Percentiles rank a stretch among this genome's conserved stretches.
Evolutionary conservation across 768 basidiomycete species (phyloP).

Genomic region (Boletus reticuloceps): DNA sequence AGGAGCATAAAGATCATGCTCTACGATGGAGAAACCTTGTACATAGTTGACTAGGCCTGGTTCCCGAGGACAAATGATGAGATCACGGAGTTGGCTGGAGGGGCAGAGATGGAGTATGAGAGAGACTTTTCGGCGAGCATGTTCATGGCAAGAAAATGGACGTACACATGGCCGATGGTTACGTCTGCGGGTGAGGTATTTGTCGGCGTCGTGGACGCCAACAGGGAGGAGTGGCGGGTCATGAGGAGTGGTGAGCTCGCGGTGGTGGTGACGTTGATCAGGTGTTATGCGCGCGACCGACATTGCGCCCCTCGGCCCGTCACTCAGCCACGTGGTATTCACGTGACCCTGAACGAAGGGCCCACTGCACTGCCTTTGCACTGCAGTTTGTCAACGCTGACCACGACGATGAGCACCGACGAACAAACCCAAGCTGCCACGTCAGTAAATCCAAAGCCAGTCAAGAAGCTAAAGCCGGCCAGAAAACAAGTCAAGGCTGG

Average conservation of each 20-base stretch:
- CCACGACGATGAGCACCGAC: constrained; percentile 32
- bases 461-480: constrained; percentile 85
- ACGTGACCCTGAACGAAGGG: constrained; percentile 15
- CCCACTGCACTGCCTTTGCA: background rate
- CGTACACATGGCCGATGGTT: constrained; percentile 63
- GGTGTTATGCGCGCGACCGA: constrained; percentile 1
- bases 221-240: constrained; percentile 45
- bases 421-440: constrained; percentile 19
- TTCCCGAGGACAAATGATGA: constrained; percentile 70
- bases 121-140: background rate
- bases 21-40: constrained; percentile 49
- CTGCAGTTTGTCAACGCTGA: background rate
- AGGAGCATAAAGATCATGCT: constrained; percentile 54
- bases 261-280: constrained; percentile 8
- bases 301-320: constrained; percentile 14
- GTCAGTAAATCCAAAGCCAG: constrained; percentile 24
- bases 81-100: constrained; percentile 71
- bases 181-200: constrained; percentile 43
- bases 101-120: constrained; percentile 7
- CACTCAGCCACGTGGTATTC: constrained; percentile 17
- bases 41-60: constrained; percentile 66
- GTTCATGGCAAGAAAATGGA: constrained; percentile 11
- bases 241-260: constrained; percentile 32
- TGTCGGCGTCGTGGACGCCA: constrained; percentile 44
- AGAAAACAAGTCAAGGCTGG: constrained; percentile 90